Conservation (phyloP, 306 rosid species). For the Arachis hypogaea region DNA sequence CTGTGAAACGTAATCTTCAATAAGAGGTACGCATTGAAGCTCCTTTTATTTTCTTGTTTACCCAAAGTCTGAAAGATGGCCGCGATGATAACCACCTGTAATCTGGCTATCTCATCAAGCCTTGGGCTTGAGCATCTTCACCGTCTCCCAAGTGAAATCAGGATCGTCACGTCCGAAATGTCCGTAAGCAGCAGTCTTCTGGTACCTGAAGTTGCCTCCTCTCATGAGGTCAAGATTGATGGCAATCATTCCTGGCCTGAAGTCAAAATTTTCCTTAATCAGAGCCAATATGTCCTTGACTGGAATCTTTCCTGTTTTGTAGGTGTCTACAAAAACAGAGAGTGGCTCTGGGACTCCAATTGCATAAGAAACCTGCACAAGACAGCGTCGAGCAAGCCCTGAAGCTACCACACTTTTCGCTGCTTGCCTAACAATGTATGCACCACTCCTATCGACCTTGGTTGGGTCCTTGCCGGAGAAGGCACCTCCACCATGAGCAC, state of each 20-base stretch:
- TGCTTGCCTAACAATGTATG: too few relatives aligned
- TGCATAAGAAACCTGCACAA: too few relatives aligned
- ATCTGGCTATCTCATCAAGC: constrained; percentile 56
- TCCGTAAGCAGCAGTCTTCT: constrained; percentile 84
- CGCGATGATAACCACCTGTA: constrained; percentile 45
- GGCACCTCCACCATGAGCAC: too few relatives aligned
- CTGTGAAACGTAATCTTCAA: constrained; percentile 37
- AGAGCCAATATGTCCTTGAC: too few relatives aligned
- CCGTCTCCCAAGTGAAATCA: constrained; percentile 86
- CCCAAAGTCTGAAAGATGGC: constrained; percentile 43
- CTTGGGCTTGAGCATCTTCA: constrained; percentile 72
- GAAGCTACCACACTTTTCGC: too few relatives aligned
- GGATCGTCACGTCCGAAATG: constrained; percentile 85
- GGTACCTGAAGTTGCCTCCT: constrained; percentile 83
- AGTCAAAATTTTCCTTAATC: constrained; percentile 78
- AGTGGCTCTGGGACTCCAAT: too few relatives aligned
- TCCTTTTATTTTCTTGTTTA: constrained; percentile 47
- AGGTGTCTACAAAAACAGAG: too few relatives aligned
- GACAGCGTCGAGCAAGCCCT: too few relatives aligned
- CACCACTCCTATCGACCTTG: too few relatives aligned
- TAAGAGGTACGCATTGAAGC: constrained; percentile 43
- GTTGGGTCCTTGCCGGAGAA: too few relatives aligned
- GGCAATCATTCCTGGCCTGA: constrained; percentile 86
- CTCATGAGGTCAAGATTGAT: constrained; percentile 70
- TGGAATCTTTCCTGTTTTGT: too few relatives aligned